These are phyloP conservation scores for Pelargonium citronellum DNA, from an alignment of 441 rosid species.

Conservation along the genomic window DNA sequence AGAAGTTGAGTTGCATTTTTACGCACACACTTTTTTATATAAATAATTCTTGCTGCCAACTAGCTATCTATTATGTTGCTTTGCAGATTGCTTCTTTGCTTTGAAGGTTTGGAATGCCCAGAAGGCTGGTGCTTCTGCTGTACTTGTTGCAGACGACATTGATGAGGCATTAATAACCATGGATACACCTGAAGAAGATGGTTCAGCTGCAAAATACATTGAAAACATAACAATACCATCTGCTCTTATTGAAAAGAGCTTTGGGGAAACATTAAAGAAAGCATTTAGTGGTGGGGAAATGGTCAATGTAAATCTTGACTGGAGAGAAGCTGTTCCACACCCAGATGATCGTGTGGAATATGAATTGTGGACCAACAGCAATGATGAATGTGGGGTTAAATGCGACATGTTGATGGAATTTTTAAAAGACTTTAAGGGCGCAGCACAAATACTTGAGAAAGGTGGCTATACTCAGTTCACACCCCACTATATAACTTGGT, in stretches of 20 bases:
- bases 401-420: slow-evolving; percentile 93
- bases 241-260: slow-evolving; percentile 76
- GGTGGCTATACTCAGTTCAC: slow-evolving; percentile 90
- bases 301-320: slow-evolving; percentile 95
- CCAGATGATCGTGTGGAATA: slow-evolving; percentile 97
- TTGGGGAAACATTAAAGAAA: slow-evolving; percentile 70
- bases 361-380: slow-evolving; percentile 91
- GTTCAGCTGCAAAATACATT: slow-evolving; percentile 59
- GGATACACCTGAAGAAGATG: slow-evolving; percentile 86
- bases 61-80: slow-evolving; percentile 13
- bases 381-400: slow-evolving; percentile 86
- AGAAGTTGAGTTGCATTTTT: background rate
- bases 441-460: slow-evolving; percentile 85
- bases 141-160: slow-evolving; percentile 80
- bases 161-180: slow-evolving; percentile 87
- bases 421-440: slow-evolving; percentile 76
- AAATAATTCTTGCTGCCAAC: too few species aligned
- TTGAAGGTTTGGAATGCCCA: slow-evolving; percentile 98
- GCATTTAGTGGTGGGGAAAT: slow-evolving; percentile 63
- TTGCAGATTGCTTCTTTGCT: slow-evolving; percentile 83
- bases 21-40: background rate
- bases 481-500: slow-evolving; percentile 95
- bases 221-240: slow-evolving; percentile 97
- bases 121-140: slow-evolving; percentile 95
- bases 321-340: slow-evolving; percentile 99